These are phyloP conservation scores for Curvularia hawaiiensis DNA, from an alignment of 2,329 filamentous ascomycete genomes.

Conservation along the genomic window DNA sequence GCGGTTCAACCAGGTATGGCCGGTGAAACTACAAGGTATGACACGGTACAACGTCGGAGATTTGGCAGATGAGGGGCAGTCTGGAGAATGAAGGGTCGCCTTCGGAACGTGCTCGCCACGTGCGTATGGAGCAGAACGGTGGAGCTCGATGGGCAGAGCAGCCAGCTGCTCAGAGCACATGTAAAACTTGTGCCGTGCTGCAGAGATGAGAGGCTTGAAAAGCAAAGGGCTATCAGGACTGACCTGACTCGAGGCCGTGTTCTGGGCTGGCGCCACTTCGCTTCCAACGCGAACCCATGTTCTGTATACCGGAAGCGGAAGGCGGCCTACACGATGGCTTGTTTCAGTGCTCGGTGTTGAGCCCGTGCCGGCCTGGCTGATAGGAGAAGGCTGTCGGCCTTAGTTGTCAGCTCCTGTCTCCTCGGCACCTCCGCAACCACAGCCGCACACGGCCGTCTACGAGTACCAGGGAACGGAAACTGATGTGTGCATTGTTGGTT, in stretches of 20 bases:
- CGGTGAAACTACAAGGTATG: conserved; percentile 1
- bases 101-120: conserved; percentile 5
- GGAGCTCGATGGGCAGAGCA: background rate
- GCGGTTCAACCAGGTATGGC: background rate
- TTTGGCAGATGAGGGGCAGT: conserved; percentile 5
- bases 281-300: conserved; percentile 7
- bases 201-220: background rate
- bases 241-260: background rate
- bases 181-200: background rate
- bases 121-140: conserved; percentile 1
- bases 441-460: background rate
- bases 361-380: conserved; percentile 7
- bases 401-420: conserved; percentile 1
- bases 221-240: background rate
- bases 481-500: background rate
- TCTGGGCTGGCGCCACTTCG: conserved; percentile 15
- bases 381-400: conserved; percentile 8
- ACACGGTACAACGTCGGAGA: conserved; percentile 14
- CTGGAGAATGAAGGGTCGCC: background rate
- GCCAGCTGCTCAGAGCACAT: background rate
- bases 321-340: conserved; percentile 12
- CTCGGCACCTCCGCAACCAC: conserved; percentile 8
- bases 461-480: no score
- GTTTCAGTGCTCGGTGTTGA: conserved; percentile 13
- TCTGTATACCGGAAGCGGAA: conserved; percentile 7